Evolutionary conservation across 2,329 filamentous ascomycete species (phyloP), one percentile per base, ranked within the genome.

Genomic region (Pyricularia pennisetigena): DNA sequence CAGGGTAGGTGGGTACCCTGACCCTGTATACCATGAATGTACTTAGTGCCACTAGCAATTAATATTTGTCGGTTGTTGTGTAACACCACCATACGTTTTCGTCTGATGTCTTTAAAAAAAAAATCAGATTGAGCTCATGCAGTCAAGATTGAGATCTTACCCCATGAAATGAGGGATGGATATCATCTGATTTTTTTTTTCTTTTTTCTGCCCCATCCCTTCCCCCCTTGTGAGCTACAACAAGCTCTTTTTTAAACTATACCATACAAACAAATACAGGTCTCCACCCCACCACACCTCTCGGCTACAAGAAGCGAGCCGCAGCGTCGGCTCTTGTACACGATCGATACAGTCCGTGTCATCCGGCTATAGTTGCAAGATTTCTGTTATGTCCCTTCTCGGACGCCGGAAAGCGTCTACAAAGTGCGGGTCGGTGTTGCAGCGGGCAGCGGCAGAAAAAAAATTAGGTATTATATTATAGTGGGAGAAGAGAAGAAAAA

Each of bases 101-200:
- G 67, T 68, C 66, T 71, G 66, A 61, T 69, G 69, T 69, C 66
- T 54, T 57, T n/a, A n/a, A n/a, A n/a, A n/a, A n/a, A n/a, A 61
- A 30, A 26, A 26, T 24, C 68, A 64, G 68, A 14, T 28, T 23
- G 20, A 23, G 57, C 26, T 49, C 16, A 20, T 49, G 41, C 41
- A 49, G 41, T n/a, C 5, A 5, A 49, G 41, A 49, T 49, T 49
- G 41, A 49, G 41, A 49, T 49, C 41, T 20, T n/a, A 49, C 41
- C 41, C 41, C 41, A 32, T 49, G 41, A 49, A n/a, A n/a, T 49
- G 9, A n/a, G 41, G 41, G 41, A n/a, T 2, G 41, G 7, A n/a
- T 7, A 49, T 49, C 41, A 49, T 49, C 41, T 49, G 41, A 49
- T 49, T n/a, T n/a, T 24, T 6, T 32, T 26, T 67, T 62, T 62